These are phyloP conservation scores for Murraya paniculata DNA, from an alignment of 345 rosid species.

Conservation along the genomic window DNA sequence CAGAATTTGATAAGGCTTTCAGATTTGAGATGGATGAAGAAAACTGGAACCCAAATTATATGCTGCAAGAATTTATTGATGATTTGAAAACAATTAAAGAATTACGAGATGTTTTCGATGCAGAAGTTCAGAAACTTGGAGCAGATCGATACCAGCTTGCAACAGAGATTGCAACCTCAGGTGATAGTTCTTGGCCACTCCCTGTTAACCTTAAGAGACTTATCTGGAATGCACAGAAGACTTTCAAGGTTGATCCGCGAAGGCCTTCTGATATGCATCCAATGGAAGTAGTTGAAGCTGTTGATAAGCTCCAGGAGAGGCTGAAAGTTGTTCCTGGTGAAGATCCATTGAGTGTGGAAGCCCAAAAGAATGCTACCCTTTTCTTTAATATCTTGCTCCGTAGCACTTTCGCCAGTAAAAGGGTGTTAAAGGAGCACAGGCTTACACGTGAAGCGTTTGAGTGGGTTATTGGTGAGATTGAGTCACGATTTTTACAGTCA, in stretches of 20 bases:
- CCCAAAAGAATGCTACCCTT: conserved; percentile 97
- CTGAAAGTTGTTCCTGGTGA: conserved; percentile 92
- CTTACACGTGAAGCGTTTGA: conserved; percentile 96
- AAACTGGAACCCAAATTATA: conserved; percentile 82
- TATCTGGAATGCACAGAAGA: conserved; percentile 97
- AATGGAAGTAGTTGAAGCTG: conserved; percentile 92
- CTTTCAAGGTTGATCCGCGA: conserved; percentile 76
- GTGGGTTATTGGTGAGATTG: conserved; percentile 98
- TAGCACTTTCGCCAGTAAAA: conserved; percentile 93
- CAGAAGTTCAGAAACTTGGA: conserved; percentile 89
- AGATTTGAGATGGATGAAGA: conserved; percentile 83
- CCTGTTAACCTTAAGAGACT: conserved; percentile 96
- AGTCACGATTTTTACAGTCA: conserved; percentile 87
- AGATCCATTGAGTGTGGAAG: conserved; percentile 90
- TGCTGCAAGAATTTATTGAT: conserved; percentile 78
- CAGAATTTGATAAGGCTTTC: conserved; percentile 73
- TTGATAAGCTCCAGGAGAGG: conserved; percentile 95
- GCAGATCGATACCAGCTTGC: conserved; percentile 84
- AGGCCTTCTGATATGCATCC: conserved; percentile 90
- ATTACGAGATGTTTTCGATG: conserved; percentile 88
- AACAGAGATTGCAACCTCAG: conserved; percentile 89
- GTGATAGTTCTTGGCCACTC: conserved; percentile 88
- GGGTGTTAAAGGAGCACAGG: conserved; percentile 93
- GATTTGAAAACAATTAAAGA: conserved; percentile 88
- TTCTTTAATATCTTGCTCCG: conserved; percentile 93